phyloP scores from a whole-genome alignment of 352 stramenopile species.

The Thalassiosira pacifica region DNA sequence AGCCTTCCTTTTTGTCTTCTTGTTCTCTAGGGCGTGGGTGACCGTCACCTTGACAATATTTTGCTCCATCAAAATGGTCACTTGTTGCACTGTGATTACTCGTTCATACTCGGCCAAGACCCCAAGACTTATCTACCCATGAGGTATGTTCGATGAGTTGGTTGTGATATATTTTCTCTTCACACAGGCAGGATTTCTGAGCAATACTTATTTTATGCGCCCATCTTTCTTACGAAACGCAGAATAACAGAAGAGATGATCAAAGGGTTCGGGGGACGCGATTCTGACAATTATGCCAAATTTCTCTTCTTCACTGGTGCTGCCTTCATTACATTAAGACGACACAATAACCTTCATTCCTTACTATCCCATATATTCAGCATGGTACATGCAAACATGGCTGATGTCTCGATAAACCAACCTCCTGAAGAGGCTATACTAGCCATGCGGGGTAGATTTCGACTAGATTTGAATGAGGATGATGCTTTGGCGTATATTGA shows the following conservation, averaged over 20 bases:
- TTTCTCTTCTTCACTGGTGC: conserved; percentile 83
- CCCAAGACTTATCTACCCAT: conserved; percentile 97
- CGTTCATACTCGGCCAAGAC: conserved; percentile 98
- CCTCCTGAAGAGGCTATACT: conserved; percentile 70
- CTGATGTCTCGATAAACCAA: conserved; percentile 74
- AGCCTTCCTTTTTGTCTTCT: not conserved
- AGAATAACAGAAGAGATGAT: conserved; percentile 87
- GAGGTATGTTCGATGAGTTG: conserved; percentile 34
- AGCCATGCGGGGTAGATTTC: conserved; percentile 92
- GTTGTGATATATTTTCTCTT: not conserved
- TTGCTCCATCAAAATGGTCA: conserved; percentile 96
- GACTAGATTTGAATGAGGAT: conserved; percentile 95
- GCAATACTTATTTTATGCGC: not conserved
- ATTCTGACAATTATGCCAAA: conserved; percentile 83
- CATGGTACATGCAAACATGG: conserved; percentile 67
- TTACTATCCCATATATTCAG: conserved; percentile 78
- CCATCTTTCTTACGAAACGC: conserved; percentile 1
- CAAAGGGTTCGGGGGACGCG: conserved; percentile 80
- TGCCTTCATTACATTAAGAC: conserved; percentile 80
- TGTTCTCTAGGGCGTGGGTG: conserved; percentile 96
- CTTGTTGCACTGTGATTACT: conserved; percentile 99
- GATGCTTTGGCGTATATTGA: conserved; percentile 96
- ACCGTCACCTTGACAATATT: conserved; percentile 99
- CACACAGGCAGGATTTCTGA: not conserved
- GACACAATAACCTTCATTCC: conserved; percentile 77